A percentile compares a stretch with the other conserved stretches of the same genome.
These are phyloP conservation scores for Anastatica hierochuntica DNA, from an alignment of 345 rosid species.

Conservation along the genomic window DNA sequence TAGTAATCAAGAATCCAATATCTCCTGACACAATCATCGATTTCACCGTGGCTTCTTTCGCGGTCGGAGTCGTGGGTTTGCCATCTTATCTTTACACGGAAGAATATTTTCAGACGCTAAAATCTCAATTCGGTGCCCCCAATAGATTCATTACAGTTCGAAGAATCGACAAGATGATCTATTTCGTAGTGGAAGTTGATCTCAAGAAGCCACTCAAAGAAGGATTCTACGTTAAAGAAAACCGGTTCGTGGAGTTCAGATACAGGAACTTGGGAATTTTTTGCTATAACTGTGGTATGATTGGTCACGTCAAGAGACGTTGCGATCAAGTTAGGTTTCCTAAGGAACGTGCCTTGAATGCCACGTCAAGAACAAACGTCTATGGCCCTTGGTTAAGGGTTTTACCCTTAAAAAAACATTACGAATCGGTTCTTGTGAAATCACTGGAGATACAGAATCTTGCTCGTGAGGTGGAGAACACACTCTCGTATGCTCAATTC, in stretches of 20 bases:
- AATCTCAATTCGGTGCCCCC: not conserved
- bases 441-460: not conserved
- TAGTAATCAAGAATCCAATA: slow-evolving; percentile 7
- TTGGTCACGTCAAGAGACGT: not conserved
- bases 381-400: slow-evolving; percentile 17
- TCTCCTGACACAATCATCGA: not conserved
- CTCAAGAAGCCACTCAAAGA: slow-evolving; percentile 18
- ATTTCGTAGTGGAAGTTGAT: not conserved
- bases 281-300: slow-evolving; percentile 20
- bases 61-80: not conserved
- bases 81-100: not conserved
- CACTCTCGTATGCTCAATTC: slow-evolving; percentile 11
- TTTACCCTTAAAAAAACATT: not conserved
- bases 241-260: slow-evolving; percentile 6
- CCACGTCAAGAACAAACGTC: slow-evolving; percentile 3
- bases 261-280: not conserved
- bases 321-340: not conserved
- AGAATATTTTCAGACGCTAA: not conserved
- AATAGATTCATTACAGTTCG: not conserved
- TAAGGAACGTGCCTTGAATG: slow-evolving; percentile 4
- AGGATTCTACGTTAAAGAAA: not conserved
- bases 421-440: not conserved
- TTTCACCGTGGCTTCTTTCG: slow-evolving; percentile 3
- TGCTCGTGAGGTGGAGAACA: not conserved
- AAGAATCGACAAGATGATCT: not conserved